Percentiles rank a stretch among this genome's conserved stretches.
These are phyloP conservation scores for Penicillium lagena DNA, from an alignment of 495 filamentous ascomycete genomes.

Conservation along the genomic window DNA sequence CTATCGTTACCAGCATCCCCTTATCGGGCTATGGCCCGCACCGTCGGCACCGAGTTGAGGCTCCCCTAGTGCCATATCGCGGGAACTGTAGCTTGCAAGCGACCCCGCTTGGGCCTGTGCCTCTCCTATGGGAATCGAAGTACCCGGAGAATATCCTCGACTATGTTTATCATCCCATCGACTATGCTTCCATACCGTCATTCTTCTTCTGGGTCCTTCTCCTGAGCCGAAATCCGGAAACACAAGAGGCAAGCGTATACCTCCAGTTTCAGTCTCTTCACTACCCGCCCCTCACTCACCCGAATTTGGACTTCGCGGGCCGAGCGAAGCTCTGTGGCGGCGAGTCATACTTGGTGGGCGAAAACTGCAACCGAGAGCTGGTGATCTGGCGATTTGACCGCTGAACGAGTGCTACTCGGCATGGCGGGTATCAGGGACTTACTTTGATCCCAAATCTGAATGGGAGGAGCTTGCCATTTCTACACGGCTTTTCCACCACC, in stretches of 20 bases:
- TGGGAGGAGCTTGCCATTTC: too few species aligned
- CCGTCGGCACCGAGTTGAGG: constrained; percentile 40
- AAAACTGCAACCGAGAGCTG: constrained; percentile 45
- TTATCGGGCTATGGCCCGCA: constrained; percentile 45
- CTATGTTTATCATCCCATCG: constrained; percentile 6
- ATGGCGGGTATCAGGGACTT: too few species aligned
- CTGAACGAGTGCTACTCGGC: constrained; percentile 4
- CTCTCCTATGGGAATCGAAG: too few species aligned
- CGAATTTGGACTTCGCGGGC: constrained; percentile 42
- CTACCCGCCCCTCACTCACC: constrained; percentile 29
- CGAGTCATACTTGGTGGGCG: constrained; percentile 58
- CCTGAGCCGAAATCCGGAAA: not conserved
- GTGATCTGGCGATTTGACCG: constrained; percentile 50
- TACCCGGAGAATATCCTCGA: not conserved
- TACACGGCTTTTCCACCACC: too few species aligned
- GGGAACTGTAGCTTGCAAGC: constrained; percentile 26
- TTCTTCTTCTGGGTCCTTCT: too few species aligned
- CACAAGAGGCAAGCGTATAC: constrained; percentile 13
- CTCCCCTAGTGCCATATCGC: constrained; percentile 35
- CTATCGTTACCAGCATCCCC: constrained; percentile 49
- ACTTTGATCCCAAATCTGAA: too few species aligned
- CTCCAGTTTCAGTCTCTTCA: constrained; percentile 30
- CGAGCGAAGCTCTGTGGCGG: constrained; percentile 55
- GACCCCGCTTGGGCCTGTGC: constrained; percentile 6
- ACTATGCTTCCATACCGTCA: constrained; percentile 2